Percentiles rank a stretch among this genome's conserved stretches.
Conservation (phyloP, 345 rosid genomes). For the Eucalyptus curtisii region DNA sequence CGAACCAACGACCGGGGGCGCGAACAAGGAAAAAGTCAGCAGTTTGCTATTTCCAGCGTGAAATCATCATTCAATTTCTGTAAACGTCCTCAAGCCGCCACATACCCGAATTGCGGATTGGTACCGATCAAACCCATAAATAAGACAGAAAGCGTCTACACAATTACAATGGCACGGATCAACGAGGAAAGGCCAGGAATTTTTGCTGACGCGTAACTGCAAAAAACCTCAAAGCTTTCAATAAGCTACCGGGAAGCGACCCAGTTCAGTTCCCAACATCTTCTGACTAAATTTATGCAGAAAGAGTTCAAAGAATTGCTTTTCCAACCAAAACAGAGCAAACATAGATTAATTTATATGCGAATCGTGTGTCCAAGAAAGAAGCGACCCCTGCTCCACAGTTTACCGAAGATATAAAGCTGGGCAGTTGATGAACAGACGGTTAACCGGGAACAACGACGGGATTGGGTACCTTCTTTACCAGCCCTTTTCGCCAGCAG, state of each 20-base stretch:
- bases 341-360: background rate
- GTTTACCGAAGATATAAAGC: background rate
- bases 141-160: background rate
- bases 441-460: background rate
- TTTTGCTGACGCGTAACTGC: background rate
- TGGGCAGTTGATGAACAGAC: background rate
- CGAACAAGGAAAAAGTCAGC: background rate
- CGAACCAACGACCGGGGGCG: background rate
- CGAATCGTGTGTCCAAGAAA: background rate
- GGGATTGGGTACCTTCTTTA: background rate
- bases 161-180: background rate
- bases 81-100: background rate
- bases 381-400: background rate
- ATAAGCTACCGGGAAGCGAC: background rate
- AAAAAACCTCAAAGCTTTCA: background rate
- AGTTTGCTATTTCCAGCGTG: background rate
- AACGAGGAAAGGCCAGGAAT: background rate
- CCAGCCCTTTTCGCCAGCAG: background rate
- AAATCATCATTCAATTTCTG: background rate
- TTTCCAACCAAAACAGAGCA: background rate
- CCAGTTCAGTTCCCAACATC: background rate
- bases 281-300: background rate
- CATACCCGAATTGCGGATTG: background rate
- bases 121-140: background rate
- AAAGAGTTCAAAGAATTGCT: background rate